These are phyloP conservation scores for Phaeosphaeriaceae sp. DNA, from an alignment of 2,329 filamentous ascomycete genomes.

Conservation along the genomic window DNA sequence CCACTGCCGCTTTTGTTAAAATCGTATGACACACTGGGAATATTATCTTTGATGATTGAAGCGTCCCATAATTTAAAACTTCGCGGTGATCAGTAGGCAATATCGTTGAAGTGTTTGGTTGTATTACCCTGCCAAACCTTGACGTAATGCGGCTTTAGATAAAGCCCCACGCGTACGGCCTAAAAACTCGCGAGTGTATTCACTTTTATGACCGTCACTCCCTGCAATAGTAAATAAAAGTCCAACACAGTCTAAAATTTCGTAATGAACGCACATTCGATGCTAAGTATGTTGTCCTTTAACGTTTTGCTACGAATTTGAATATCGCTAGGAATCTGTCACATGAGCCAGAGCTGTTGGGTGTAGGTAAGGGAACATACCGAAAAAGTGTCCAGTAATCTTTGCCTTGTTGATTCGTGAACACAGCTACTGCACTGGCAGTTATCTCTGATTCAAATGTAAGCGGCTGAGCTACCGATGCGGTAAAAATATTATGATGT, in stretches of 20 bases:
- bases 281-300: constrained; percentile 14
- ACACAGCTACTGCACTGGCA: constrained; percentile 72
- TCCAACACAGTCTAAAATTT: no score
- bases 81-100: constrained; percentile 19
- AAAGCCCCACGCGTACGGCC: constrained; percentile 47
- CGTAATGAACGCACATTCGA: constrained; percentile 35
- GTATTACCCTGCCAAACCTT: constrained; percentile 33
- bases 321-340: constrained; percentile 38
- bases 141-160: constrained; percentile 39
- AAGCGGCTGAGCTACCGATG: background rate
- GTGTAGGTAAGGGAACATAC: constrained; percentile 47
- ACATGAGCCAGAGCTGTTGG: background rate
- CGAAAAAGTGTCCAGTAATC: constrained; percentile 71
- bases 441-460: constrained; percentile 62
- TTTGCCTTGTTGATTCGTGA: constrained; percentile 73
- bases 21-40: background rate
- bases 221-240: constrained; percentile 34
- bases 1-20: background rate
- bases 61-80: constrained; percentile 50
- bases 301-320: constrained; percentile 23
- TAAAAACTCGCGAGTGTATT: constrained; percentile 70
- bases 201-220: constrained; percentile 70
- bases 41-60: constrained; percentile 19
- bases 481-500: background rate
- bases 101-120: constrained; percentile 1